phyloP scores from a whole-genome alignment of 371 early-diverging fungal genomes.

The Phascolomyces articulosus region DNA sequence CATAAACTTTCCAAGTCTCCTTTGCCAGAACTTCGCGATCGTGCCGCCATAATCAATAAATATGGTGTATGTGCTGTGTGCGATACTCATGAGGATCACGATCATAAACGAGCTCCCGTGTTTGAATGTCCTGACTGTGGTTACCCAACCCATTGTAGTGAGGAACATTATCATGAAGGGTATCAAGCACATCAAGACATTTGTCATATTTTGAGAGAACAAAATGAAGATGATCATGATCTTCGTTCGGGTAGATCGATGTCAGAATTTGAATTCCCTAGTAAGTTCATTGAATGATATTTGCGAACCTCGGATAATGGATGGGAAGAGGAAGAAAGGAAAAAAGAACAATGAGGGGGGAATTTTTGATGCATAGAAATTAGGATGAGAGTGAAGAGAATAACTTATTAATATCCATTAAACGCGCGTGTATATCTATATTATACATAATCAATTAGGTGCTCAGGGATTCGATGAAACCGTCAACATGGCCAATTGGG shows the following conservation, averaged over 20 bases:
- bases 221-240: slow-evolving; percentile 87
- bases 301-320: no score
- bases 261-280: slow-evolving; percentile 85
- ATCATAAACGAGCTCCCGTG: slow-evolving; percentile 46
- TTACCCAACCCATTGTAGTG: slow-evolving; percentile 83
- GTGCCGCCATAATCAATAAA: slow-evolving; percentile 66
- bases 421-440: no score
- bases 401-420: no score
- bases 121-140: slow-evolving; percentile 86
- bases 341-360: no score
- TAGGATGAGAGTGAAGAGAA: no score
- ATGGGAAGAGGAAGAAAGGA: no score
- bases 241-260: slow-evolving; percentile 78
- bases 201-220: slow-evolving; percentile 67
- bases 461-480: slow-evolving; percentile 78
- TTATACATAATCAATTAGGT: no score
- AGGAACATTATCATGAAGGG: slow-evolving; percentile 73
- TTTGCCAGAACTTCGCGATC: slow-evolving; percentile 69
- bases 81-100: slow-evolving; percentile 47
- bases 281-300: no score
- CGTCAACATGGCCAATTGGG: slow-evolving; percentile 84
- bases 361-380: no score
- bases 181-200: slow-evolving; percentile 56
- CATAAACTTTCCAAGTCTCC: slow-evolving; percentile 77
- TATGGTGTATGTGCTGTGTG: slow-evolving; percentile 81